Percentiles rank a stretch among this genome's conserved stretches.
Evolutionary conservation across 129 eudicot species (phyloP).

Genomic region (Logfia minima): DNA sequence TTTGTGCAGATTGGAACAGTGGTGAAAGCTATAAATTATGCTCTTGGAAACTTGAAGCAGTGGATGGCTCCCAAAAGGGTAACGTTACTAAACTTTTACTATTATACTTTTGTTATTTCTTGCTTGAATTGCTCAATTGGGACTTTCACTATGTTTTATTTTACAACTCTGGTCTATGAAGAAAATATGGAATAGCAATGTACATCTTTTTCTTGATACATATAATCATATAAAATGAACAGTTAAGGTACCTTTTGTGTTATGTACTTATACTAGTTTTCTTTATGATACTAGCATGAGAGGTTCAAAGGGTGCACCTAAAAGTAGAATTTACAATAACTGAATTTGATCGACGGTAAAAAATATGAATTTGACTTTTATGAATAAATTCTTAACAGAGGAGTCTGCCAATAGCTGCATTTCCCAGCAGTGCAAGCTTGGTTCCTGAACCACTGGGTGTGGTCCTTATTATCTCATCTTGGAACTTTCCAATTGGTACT

Average conservation of each 20-base stretch:
- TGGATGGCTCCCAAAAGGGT: slow-evolving; percentile 87
- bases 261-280: background rate
- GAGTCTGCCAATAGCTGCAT: slow-evolving; percentile 67
- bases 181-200: background rate
- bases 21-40: slow-evolving; percentile 59
- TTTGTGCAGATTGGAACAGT: slow-evolving; percentile 65
- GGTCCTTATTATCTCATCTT: slow-evolving; percentile 77
- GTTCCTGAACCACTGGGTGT: slow-evolving; percentile 92
- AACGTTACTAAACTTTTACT: background rate
- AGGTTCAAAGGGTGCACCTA: background rate
- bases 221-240: no score
- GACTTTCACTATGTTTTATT: background rate
- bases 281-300: background rate
- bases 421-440: slow-evolving; percentile 60
- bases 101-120: background rate
- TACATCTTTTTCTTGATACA: no score
- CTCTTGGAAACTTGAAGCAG: slow-evolving; percentile 52
- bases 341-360: background rate
- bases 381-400: slow-evolving; percentile 37
- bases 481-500: slow-evolving; percentile 89
- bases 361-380: background rate
- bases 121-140: background rate
- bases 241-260: no score
- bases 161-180: background rate
- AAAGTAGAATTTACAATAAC: slow-evolving; percentile 3